phyloP scores from a whole-genome alignment of 2,329 filamentous ascomycete species.

The Xylariaceae sp. region DNA sequence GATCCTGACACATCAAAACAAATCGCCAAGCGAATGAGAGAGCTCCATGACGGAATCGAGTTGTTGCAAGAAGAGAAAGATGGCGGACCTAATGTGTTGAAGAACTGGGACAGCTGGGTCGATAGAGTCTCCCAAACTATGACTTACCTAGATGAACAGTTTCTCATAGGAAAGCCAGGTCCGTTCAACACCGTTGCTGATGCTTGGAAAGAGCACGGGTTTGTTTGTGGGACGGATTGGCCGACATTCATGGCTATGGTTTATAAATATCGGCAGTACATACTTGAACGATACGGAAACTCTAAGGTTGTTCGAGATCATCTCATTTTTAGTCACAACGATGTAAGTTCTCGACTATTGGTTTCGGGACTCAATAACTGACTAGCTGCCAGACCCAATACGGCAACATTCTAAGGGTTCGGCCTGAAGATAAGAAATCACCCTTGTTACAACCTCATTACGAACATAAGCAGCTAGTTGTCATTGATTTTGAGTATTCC shows the following conservation, averaged over 20 bases:
- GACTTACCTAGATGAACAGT: slow-evolving; percentile 54
- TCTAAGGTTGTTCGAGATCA: slow-evolving; percentile 62
- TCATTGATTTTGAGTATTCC: slow-evolving; percentile 98
- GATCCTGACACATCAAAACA: slow-evolving; percentile 80
- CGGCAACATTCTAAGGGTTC: slow-evolving; percentile 83
- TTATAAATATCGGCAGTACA: slow-evolving; percentile 70
- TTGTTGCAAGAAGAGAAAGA: slow-evolving; percentile 73
- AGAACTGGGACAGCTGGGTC: slow-evolving; percentile 93
- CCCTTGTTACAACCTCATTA: slow-evolving; percentile 86
- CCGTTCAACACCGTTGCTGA: slow-evolving; percentile 31
- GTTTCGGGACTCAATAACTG: neutral
- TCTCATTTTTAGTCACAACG: slow-evolving; percentile 95
- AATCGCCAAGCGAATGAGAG: slow-evolving; percentile 96
- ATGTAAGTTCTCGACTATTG: slow-evolving; percentile 55
- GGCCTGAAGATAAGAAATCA: slow-evolving; percentile 67
- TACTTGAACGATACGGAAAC: slow-evolving; percentile 70
- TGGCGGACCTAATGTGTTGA: slow-evolving; percentile 78
- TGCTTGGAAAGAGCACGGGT: slow-evolving; percentile 65
- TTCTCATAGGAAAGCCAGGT: slow-evolving; percentile 41
- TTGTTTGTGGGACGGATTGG: slow-evolving; percentile 84
- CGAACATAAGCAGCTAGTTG: slow-evolving; percentile 90
- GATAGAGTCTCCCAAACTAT: slow-evolving; percentile 59
- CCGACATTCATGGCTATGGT: slow-evolving; percentile 68
- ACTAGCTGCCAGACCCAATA: slow-evolving; percentile 76
- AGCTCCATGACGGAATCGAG: slow-evolving; percentile 91